These are phyloP conservation scores for Ensete glaucum DNA, from an alignment of 176 grass and related monocot species.

Conservation along the genomic window DNA sequence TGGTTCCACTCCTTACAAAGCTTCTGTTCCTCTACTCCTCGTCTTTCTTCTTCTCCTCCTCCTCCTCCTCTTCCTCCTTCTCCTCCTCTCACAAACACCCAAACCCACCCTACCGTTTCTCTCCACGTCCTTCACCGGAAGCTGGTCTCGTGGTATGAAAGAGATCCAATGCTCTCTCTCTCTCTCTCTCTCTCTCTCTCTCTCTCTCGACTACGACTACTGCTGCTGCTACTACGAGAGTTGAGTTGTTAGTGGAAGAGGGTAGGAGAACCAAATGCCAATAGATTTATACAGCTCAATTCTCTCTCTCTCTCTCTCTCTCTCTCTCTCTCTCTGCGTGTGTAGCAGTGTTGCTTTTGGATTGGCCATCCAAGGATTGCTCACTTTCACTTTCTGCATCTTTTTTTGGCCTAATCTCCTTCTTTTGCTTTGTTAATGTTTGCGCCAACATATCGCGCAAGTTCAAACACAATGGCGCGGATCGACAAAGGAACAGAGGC, in stretches of 20 bases:
- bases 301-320: conserved; percentile 1
- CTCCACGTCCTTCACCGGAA: not conserved
- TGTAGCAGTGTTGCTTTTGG: not conserved
- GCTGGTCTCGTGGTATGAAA: not conserved
- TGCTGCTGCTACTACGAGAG: not conserved
- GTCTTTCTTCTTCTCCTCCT: not conserved
- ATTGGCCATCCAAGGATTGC: not conserved
- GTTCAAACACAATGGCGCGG: not conserved
- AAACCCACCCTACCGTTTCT: not conserved
- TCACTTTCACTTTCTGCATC: conserved; percentile 2
- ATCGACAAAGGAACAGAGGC: not conserved
- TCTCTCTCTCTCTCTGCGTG: not conserved
- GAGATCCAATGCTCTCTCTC: not conserved
- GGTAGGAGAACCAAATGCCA: not conserved
- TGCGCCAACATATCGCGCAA: not conserved
- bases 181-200: no score
- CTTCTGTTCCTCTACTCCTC: not conserved
- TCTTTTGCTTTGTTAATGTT: not conserved
- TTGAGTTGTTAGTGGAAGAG: not conserved
- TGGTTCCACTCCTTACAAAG: not conserved
- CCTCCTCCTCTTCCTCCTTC: not conserved
- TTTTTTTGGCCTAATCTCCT: not conserved
- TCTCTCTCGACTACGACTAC: not conserved
- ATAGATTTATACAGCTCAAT: not conserved
- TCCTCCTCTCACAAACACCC: not conserved